Evolutionary conservation across 2,329 filamentous ascomycete genomes (phyloP), one percentile per base, ranked within the genome.

Genomic region (Ceratocystis harringtonii): DNA sequence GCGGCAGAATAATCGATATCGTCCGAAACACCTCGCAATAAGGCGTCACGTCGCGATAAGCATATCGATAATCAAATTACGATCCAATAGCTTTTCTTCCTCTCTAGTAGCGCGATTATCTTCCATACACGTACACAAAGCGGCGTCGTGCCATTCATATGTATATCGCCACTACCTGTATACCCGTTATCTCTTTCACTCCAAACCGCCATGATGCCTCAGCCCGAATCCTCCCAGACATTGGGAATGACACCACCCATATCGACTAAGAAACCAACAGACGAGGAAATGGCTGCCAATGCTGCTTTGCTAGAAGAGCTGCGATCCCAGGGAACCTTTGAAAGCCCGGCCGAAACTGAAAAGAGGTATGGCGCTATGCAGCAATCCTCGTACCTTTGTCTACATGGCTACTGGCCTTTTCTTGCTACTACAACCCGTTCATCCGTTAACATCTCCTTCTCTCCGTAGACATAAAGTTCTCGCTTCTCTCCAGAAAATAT

Each of bases 251-350:
- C 91, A 67, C 86, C 87, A 70, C 88, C 94, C 60, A 89, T 99
- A 45, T 95, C 91, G 22, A 81, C 81, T 12, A 79, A 81, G 25
- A 80, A 91, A 28, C 94, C 94, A 3, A 94, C 88, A 0, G 82
- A 87, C 65, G 78, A 82, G 45, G 92, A 99, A 74, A 83, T 87
- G 66, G 81, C 86, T 69, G 83, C 88, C 62, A 95, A 90, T 71
- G 86, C 90, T 70, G 80, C 86, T 65, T 82, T 99, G 57, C 82
- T 96, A 66, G 84, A 89, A 65, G 92, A 96, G 76, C 78, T 99
- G 68, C 90, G 90, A 74, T 81, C 81, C 50, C 89, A 96, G 76
- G 92, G 95, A 76, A 96, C 94, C 63, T 99, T 96, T 71, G 94
- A 97, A 76, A 84, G 84, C 63, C 82, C 85, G 15, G 81, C 89